phyloP scores from a whole-genome alignment of 768 basidiomycete species.

The Mycena rebaudengoi region DNA sequence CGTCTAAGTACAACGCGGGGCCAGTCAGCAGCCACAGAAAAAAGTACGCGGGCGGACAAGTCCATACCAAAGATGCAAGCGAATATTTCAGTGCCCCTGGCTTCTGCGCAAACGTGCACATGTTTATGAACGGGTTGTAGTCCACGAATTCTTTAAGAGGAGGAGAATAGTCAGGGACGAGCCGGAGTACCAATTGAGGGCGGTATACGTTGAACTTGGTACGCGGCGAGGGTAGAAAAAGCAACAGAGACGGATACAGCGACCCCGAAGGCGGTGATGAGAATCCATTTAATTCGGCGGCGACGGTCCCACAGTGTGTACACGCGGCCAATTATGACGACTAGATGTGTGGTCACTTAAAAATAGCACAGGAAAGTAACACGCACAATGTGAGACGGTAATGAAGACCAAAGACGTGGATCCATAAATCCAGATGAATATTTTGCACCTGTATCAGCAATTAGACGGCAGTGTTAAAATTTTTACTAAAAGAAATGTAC shows the following conservation, averaged over 20 bases:
- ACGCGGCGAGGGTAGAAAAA: background rate
- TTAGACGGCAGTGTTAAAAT: no score
- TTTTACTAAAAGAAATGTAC: no score
- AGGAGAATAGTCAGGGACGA: background rate
- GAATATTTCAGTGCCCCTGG: background rate
- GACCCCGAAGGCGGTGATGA: background rate
- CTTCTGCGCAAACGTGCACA: background rate
- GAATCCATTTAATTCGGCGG: background rate
- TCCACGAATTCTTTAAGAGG: background rate
- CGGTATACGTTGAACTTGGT: background rate
- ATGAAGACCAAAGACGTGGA: no score
- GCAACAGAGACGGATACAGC: background rate
- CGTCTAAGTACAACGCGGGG: background rate
- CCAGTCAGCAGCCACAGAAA: background rate
- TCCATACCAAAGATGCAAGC: background rate
- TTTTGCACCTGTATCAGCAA: no score
- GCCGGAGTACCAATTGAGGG: background rate
- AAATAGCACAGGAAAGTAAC: no score
- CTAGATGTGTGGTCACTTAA: no score
- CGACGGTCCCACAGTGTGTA: background rate
- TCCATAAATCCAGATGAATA: no score
- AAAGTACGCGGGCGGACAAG: no score
- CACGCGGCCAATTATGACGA: background rate
- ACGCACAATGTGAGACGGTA: no score
- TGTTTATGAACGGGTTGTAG: background rate